Evolutionary conservation across 2,329 filamentous ascomycete species (phyloP).

Genomic region (Juglanconis sp.): DNA sequence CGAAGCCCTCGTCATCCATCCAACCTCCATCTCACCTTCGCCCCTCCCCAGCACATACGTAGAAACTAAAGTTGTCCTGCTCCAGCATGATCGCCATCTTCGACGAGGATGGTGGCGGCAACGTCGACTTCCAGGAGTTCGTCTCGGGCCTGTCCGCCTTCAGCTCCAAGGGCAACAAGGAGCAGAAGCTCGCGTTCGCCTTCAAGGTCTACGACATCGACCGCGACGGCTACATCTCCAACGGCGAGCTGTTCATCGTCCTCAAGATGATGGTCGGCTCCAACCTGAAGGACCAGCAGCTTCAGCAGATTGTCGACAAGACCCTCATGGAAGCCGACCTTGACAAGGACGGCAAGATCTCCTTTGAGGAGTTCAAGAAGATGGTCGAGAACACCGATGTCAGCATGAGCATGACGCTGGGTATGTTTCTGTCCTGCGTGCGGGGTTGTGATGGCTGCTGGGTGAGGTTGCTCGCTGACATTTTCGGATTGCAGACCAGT

Average conservation of each 20-base stretch:
- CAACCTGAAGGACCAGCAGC: constrained; percentile 97
- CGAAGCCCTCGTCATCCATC: neutral
- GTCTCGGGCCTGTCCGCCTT: constrained; percentile 93
- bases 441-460: neutral
- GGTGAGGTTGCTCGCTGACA: neutral
- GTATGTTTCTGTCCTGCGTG: constrained; percentile 38
- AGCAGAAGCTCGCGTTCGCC: constrained; percentile 95
- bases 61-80: neutral
- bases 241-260: constrained; percentile 98
- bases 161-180: constrained; percentile 97
- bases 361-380: constrained; percentile 97
- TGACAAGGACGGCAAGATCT: constrained; percentile 95
- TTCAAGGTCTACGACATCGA: constrained; percentile 99
- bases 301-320: constrained; percentile 99
- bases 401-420: constrained; percentile 72
- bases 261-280: constrained; percentile 99
- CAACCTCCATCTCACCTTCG: too few relatives aligned
- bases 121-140: constrained; percentile 98
- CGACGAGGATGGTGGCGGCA: constrained; percentile 95
- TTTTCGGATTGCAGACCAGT: constrained; percentile 1
- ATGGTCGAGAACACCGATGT: constrained; percentile 96
- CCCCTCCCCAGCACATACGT: neutral
- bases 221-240: constrained; percentile 96
- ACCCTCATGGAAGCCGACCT: constrained; percentile 99
- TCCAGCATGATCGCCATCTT: constrained; percentile 97